phyloP scores from a whole-genome alignment of 495 filamentous ascomycete genomes.

The Penicillium diatomitis region DNA sequence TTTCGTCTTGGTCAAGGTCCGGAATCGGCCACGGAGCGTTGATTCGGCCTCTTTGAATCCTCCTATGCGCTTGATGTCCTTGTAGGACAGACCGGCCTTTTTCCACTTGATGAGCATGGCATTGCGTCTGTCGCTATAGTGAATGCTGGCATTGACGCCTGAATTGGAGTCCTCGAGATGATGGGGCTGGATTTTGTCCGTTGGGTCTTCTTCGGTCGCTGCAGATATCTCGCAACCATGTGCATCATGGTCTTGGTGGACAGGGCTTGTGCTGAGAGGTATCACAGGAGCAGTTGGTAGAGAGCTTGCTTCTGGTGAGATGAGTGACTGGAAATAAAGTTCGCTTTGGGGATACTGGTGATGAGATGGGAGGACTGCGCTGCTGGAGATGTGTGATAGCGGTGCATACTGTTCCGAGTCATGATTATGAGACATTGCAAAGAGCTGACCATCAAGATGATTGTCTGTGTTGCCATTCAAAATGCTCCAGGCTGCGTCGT shows the following conservation, averaged over 20 bases:
- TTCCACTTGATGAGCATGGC: slow-evolving; percentile 56
- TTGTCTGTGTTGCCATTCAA: no score
- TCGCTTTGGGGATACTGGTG: not conserved
- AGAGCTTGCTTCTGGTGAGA: no score
- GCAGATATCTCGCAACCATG: not conserved
- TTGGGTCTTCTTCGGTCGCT: not conserved
- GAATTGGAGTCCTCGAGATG: not conserved
- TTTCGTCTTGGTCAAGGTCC: slow-evolving; percentile 70
- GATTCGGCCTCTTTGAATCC: slow-evolving; percentile 73
- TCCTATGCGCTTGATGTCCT: slow-evolving; percentile 59
- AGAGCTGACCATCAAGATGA: no score
- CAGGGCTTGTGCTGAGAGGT: not conserved
- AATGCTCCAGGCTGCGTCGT: no score
- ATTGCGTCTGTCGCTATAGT: slow-evolving; percentile 39
- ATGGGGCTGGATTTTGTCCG: not conserved
- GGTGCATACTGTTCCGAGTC: no score
- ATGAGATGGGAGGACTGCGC: not conserved
- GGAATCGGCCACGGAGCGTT: slow-evolving; percentile 71
- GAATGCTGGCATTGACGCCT: slow-evolving; percentile 1
- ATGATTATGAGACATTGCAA: no score
- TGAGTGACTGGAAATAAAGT: no score
- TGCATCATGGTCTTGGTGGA: not conserved
- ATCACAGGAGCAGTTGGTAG: no score
- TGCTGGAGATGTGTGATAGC: no score
- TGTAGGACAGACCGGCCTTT: slow-evolving; percentile 63